Conservation (phyloP, 768 basidiomycete species). For the Russula sp. region DNA sequence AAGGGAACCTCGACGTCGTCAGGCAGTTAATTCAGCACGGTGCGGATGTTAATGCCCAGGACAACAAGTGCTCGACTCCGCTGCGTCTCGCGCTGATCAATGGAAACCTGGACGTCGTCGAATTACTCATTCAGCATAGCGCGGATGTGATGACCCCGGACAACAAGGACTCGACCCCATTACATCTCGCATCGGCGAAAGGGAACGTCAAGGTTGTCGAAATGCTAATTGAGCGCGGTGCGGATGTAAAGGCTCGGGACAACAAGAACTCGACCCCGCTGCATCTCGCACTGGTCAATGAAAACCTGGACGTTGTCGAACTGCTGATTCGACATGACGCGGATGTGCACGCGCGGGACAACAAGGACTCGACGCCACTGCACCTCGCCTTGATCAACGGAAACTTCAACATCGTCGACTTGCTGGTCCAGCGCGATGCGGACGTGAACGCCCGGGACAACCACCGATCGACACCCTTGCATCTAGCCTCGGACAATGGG, state of each 20-base stretch:
- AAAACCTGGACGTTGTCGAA: neutral
- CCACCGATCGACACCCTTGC: neutral
- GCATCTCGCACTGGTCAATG: neutral
- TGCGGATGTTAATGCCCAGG: neutral
- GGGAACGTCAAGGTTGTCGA: neutral
- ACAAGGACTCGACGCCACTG: neutral
- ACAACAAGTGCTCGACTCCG: neutral
- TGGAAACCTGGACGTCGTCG: neutral
- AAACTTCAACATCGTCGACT: neutral
- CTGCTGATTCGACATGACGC: neutral
- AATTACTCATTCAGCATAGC: neutral
- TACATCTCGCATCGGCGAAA: neutral
- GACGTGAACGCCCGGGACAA: neutral
- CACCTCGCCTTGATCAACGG: neutral
- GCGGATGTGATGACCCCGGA: neutral
- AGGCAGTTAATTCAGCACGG: neutral
- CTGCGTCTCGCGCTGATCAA: neutral
- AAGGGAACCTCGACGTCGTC: neutral
- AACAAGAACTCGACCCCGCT: neutral
- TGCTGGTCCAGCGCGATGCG: neutral
- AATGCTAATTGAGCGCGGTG: neutral
- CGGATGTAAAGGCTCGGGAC: neutral
- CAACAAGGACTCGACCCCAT: neutral
- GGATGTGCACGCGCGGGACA: neutral
- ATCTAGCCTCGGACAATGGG: neutral